phyloP scores from a whole-genome alignment of 169 alveolate genomes.

The Plasmodium gonderi region DNA sequence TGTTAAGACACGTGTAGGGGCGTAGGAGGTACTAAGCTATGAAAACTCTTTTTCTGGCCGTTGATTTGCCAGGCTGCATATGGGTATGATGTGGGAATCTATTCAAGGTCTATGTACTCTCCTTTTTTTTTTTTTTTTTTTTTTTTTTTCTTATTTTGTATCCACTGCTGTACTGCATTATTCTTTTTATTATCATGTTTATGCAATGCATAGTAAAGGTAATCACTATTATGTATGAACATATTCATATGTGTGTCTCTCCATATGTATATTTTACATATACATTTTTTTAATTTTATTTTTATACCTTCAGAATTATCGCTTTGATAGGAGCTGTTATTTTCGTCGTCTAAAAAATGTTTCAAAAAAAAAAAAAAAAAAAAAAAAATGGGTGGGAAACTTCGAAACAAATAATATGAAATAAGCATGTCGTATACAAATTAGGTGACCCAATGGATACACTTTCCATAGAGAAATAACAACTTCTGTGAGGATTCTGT shows the following conservation, averaged over 20 bases:
- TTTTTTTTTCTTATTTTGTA: neutral
- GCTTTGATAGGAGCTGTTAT: conserved; percentile 35
- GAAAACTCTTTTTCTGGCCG: no score
- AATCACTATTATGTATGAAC: neutral
- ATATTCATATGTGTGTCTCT: neutral
- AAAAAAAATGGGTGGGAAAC: neutral
- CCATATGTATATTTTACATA: neutral
- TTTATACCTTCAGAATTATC: conserved; percentile 62
- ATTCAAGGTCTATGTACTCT: neutral
- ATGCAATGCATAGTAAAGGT: neutral
- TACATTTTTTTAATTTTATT: neutral
- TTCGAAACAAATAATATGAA: neutral
- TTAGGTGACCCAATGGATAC: no score
- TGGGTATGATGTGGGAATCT: neutral
- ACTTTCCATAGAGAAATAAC: no score
- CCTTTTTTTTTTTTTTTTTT: neutral
- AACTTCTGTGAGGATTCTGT: no score
- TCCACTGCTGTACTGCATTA: neutral
- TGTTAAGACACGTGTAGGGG: no score
- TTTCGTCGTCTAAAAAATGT: conserved; percentile 31
- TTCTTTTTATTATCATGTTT: neutral
- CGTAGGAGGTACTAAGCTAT: no score
- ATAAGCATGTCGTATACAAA: no score
- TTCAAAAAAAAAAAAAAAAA: neutral
- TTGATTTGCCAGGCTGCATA: neutral